A percentile compares a stretch with the other conserved stretches of the same genome.
Evolutionary conservation across 371 early-diverging fungal genomes (phyloP).

Genomic region (Gilbertella persicaria): DNA sequence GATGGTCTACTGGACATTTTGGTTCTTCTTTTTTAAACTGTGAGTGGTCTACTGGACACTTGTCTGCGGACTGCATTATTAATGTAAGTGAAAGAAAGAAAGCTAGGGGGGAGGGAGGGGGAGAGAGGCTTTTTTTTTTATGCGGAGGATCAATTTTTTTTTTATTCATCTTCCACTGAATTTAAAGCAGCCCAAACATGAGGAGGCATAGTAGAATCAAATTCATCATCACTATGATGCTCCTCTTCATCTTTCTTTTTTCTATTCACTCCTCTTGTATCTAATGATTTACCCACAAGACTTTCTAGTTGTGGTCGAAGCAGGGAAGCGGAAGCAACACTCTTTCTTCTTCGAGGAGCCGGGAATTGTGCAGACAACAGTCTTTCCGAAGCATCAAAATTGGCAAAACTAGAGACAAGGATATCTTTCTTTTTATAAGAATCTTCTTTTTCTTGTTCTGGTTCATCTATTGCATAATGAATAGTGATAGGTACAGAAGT

Average conservation of each 20-base stretch:
- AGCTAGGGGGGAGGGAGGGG: neutral
- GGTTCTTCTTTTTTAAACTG: slow-evolving; percentile 8
- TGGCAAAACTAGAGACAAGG: slow-evolving; percentile 26
- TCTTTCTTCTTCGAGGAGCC: slow-evolving; percentile 16
- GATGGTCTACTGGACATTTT: slow-evolving; percentile 21
- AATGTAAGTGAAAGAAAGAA: neutral
- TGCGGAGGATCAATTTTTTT: slow-evolving; percentile 3
- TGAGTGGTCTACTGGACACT: slow-evolving; percentile 40
- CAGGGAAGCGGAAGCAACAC: slow-evolving; percentile 6
- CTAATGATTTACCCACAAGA: slow-evolving; percentile 25
- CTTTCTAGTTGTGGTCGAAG: slow-evolving; percentile 23
- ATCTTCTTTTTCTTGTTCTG: neutral
- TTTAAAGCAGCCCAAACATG: slow-evolving; percentile 23
- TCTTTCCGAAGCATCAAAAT: slow-evolving; percentile 28
- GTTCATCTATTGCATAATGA: slow-evolving; percentile 12
- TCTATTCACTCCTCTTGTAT: slow-evolving; percentile 21
- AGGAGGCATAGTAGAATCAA: slow-evolving; percentile 18
- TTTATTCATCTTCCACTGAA: slow-evolving; percentile 1
- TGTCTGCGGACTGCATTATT: slow-evolving; percentile 3
- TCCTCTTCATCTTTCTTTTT: slow-evolving; percentile 16
- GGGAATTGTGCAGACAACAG: slow-evolving; percentile 27
- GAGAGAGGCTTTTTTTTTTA: neutral
- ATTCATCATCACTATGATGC: slow-evolving; percentile 16
- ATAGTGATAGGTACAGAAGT: slow-evolving; percentile 32
- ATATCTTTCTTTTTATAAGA: slow-evolving; percentile 15